Base-by-base conservation (phyloP, 306 rosid species). In the Alnus rubra region DNA sequence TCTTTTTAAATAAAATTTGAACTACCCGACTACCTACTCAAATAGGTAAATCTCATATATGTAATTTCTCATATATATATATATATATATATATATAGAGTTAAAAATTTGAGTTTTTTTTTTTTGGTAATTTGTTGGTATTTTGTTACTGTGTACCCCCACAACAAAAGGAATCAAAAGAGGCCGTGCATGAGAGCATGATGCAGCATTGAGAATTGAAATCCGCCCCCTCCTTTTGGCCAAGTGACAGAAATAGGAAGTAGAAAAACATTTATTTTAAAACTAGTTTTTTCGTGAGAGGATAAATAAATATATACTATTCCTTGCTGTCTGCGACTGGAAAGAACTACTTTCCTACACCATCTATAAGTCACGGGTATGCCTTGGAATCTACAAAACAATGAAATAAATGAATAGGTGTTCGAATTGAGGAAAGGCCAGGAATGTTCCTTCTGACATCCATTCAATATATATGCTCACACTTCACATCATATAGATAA, bases 361-460 rank as follows among this genome's bases (percentile, higher is more conserved):
- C 50, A 39, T 75, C 48, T 74, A 23, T 23, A 79, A 69, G 79
- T 89, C 92, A 91, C 96, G 96, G 93, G 90, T 42, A 49, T 81
- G 87, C 96, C 71, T 89, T 83, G 90, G 79, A 73, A 81, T 86
- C 73, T 68, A 69, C 89, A 71, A 49, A 33, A 16, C 9, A 33
- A 78, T 48, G 49, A 56, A 84, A 80, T 62, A 68, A 86, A 82
- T 86, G 84, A 85, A 85, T 84, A 77, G 74, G 68, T 85, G 84
- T 80, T 88, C 84, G 89, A 88, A 74, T 74, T 83, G 80, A 64
- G 70, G 45, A 35, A 67, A 60, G 72, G 82, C 44, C 69, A 78
- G 77, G 86, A 83, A 91, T 91, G 96, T 91, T 91, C 89, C 83
- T 79, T 37, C 48, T 75, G 60, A 58, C 48, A 37, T 18, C 9